Evolutionary conservation across 2,329 filamentous ascomycete species (phyloP).

Genomic region (Exophiala sideris): DNA sequence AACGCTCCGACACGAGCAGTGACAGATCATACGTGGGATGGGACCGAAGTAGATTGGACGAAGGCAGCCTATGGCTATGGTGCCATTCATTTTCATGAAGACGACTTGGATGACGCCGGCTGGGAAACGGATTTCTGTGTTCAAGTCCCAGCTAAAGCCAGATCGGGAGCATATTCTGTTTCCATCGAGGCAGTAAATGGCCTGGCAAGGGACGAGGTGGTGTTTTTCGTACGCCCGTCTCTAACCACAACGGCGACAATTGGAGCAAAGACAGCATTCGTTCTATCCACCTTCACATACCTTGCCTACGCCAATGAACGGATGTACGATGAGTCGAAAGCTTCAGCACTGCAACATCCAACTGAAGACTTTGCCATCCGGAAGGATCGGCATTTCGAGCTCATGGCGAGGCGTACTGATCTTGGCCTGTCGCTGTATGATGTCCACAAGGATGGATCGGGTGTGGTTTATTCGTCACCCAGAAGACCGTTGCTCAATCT

Average conservation of each 20-base stretch:
- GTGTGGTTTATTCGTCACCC: conserved; percentile 32
- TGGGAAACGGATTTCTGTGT: conserved; percentile 36
- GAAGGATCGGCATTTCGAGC: background rate
- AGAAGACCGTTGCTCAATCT: conserved; percentile 39
- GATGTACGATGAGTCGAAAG: conserved; percentile 33
- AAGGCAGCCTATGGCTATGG: conserved; percentile 35
- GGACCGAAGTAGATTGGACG: conserved; percentile 34
- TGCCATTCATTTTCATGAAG: conserved; percentile 41
- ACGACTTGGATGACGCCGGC: conserved; percentile 38
- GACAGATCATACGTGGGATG: conserved; percentile 36
- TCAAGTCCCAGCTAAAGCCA: conserved; percentile 24
- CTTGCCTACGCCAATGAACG: conserved; percentile 40
- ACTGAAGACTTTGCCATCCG: background rate
- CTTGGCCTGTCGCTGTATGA: conserved; percentile 41
- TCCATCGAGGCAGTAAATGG: conserved; percentile 26
- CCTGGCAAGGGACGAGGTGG: conserved; percentile 30
- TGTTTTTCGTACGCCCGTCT: conserved; percentile 36
- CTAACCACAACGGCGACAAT: conserved; percentile 3
- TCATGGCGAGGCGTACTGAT: conserved; percentile 31
- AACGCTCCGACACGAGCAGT: conserved; percentile 37
- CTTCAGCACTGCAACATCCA: conserved; percentile 7
- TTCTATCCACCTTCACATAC: conserved; percentile 39
- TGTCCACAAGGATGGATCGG: conserved; percentile 37
- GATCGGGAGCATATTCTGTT: conserved; percentile 33
- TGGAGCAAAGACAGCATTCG: conserved; percentile 28